These are phyloP conservation scores for Cinnamomum micranthum DNA, from an alignment of 164 flowering plant species.

Conservation along the genomic window DNA sequence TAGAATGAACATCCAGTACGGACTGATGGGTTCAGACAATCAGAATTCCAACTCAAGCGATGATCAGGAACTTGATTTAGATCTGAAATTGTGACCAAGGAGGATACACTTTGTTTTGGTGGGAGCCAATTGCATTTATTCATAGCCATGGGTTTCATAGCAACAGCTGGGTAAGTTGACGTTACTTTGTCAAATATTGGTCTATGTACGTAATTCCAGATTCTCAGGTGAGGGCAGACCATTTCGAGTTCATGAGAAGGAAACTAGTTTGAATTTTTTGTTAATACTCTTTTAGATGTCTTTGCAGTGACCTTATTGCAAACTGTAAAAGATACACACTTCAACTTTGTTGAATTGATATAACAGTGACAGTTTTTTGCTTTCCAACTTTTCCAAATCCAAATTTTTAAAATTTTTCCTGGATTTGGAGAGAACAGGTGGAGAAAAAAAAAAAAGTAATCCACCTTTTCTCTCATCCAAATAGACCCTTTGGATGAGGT, in stretches of 20 bases:
- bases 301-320: neutral
- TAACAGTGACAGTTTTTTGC: neutral
- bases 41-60: slow-evolving; percentile 61
- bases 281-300: neutral
- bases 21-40: slow-evolving; percentile 50
- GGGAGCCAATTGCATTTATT: neutral
- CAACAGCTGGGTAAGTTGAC: neutral
- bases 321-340: neutral
- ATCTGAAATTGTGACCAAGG: slow-evolving; percentile 48
- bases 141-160: neutral
- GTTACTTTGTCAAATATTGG: too few species aligned
- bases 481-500: too few species aligned
- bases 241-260: neutral
- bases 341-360: too few species aligned
- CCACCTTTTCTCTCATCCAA: too few species aligned
- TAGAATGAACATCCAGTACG: slow-evolving; percentile 31
- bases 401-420: too few species aligned
- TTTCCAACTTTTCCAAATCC: neutral
- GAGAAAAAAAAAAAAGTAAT: neutral
- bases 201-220: too few species aligned
- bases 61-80: slow-evolving; percentile 60
- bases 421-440: neutral
- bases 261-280: neutral
- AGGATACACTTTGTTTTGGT: neutral
- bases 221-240: neutral